Percentiles rank a stretch among this genome's conserved stretches.
These are phyloP conservation scores for Rhynchosporium graminicola DNA, from an alignment of 2,329 filamentous ascomycete genomes.

Conservation along the genomic window DNA sequence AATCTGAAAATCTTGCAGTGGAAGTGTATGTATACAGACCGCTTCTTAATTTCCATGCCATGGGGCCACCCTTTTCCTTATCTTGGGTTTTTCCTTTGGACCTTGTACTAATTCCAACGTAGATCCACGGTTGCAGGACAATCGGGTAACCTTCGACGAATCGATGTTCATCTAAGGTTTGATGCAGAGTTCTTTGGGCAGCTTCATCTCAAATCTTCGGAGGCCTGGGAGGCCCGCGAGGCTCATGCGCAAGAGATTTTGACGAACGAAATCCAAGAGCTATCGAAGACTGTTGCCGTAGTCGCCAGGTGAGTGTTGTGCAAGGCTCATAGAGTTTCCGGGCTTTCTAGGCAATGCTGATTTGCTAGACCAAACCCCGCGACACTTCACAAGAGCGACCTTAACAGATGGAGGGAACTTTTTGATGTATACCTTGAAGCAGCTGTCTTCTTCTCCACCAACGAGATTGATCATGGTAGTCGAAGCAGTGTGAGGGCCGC, in stretches of 20 bases:
- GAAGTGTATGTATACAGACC: constrained; percentile 4
- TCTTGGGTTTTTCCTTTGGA: background rate
- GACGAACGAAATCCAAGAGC: constrained; percentile 59
- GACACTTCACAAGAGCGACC: constrained; percentile 62
- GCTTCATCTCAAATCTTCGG: constrained; percentile 68
- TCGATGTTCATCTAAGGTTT: constrained; percentile 74
- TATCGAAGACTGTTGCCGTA: constrained; percentile 55
- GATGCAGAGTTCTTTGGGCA: constrained; percentile 80
- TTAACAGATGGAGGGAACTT: constrained; percentile 76
- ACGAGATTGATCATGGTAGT: constrained; percentile 68
- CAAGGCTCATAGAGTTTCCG: background rate
- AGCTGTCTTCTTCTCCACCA: constrained; percentile 78
- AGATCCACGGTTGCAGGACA: background rate
- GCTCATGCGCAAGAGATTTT: constrained; percentile 61
- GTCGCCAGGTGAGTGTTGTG: constrained; percentile 32
- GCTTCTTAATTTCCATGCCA: background rate
- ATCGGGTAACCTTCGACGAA: constrained; percentile 39
- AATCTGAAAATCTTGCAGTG: constrained; percentile 2
- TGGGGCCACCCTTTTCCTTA: background rate
- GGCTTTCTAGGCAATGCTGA: constrained; percentile 1
- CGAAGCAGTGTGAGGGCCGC: constrained; percentile 66
- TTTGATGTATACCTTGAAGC: constrained; percentile 81
- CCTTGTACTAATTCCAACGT: background rate
- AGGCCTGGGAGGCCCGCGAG: constrained; percentile 64
- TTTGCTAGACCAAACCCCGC: constrained; percentile 51